These are phyloP conservation scores for Cutaneotrichosporon mucoides DNA, from an alignment of 1,284 basidiomycete species.

Conservation along the genomic window DNA sequence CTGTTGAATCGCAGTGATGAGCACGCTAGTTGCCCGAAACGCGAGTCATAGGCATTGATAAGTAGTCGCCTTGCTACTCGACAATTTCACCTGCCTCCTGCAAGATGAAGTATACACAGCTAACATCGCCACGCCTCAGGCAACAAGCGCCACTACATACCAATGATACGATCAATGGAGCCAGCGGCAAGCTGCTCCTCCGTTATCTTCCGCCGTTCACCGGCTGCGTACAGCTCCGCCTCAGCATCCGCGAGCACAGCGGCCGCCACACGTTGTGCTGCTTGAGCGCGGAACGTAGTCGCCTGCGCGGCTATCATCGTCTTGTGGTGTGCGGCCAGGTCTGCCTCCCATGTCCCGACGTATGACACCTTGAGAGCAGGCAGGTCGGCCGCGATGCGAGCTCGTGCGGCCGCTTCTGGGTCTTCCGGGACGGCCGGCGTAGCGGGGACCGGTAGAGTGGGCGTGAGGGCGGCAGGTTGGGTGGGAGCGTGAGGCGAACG, in stretches of 20 bases:
- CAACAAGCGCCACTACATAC: too few relatives aligned
- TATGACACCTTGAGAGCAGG: slow-evolving; percentile 28
- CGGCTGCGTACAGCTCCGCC: slow-evolving; percentile 34
- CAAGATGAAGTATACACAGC: too few relatives aligned
- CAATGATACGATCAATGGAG: slow-evolving; percentile 24
- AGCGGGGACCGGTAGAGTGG: neutral
- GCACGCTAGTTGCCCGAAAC: too few relatives aligned
- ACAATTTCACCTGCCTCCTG: too few relatives aligned
- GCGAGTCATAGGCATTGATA: too few relatives aligned
- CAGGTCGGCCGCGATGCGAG: slow-evolving; percentile 31
- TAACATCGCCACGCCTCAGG: too few relatives aligned
- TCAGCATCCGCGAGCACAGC: slow-evolving; percentile 41
- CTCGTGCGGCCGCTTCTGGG: slow-evolving; percentile 20
- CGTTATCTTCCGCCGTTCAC: slow-evolving; percentile 31
- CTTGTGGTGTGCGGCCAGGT: slow-evolving; percentile 30
- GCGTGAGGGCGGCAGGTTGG: too few relatives aligned
- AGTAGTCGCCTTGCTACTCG: too few relatives aligned
- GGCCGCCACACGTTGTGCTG: slow-evolving; percentile 27
- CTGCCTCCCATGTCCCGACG: slow-evolving; percentile 33
- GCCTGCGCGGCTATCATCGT: slow-evolving; percentile 18
- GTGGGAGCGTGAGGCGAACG: too few relatives aligned
- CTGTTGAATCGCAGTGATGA: too few relatives aligned
- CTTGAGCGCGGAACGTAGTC: slow-evolving; percentile 24
- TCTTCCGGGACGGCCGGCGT: slow-evolving; percentile 14
- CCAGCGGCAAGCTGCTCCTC: slow-evolving; percentile 28